Evolutionary conservation across 345 rosid genomes (phyloP), one percentile per base, ranked within the genome.

Genomic region (Lenwebbia sp.): DNA sequence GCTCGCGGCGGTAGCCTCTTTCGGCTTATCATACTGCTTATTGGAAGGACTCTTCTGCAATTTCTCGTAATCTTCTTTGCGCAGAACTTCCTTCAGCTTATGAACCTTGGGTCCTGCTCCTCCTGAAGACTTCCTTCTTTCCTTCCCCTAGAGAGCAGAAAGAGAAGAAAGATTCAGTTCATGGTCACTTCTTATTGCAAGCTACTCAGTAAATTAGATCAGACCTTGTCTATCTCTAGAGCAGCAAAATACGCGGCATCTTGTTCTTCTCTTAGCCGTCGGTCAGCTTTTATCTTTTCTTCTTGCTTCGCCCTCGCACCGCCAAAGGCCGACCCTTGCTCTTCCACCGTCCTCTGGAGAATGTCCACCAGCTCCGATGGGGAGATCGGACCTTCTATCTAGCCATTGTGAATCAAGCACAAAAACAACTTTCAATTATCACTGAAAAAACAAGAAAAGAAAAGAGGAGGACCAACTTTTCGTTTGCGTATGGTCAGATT

Each of bases 371-470:
- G 83, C 87, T 91, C 92, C 15, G 89, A 90, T 30, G 94, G 91
- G 23, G 92, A 92, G 83, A 92, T 88, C 17, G 95, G 94, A 11
- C 93, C 93, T 88, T 94, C 95, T 76, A 93, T 91, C 96, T 94
- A 62, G 47, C 14, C 81, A 70, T 70, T 33, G 47, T 37, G 37
- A 70, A 70, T 70, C 47, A 70, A 21, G 81, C 47, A 37, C 81
- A 37, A 70, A 19, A 70, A 50, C 70, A 40, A 51, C 82, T 86
- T 54, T 4, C 26, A 19, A 47, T 65, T 33, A 2, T 21, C 76
- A 47, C 17, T 17, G 2, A 70, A 53, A 55, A 44, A 17, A 44
- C 47, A 26, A 40, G 2, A 26, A 25, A 26, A 26, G 33, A 30
- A 65, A 26, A 28, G 14, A 14, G 19, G 44, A 65, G 12, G 41